phyloP scores from a whole-genome alignment of 306 rosid genomes.

The Glycine tomentella region DNA sequence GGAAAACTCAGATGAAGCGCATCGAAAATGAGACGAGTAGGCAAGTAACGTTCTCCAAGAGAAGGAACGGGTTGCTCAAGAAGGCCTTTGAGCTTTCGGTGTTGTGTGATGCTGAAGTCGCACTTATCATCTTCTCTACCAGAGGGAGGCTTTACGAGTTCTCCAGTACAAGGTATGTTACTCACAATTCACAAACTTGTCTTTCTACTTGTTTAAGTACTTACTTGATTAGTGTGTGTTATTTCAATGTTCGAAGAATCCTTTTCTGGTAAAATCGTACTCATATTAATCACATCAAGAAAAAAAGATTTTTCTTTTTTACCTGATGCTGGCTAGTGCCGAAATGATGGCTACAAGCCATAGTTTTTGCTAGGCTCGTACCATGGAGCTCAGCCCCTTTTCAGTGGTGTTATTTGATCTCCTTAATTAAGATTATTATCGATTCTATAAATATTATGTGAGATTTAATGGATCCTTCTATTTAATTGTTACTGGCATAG shows the following conservation, averaged over 20 bases:
- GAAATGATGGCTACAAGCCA: neutral
- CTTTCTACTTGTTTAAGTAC: no score
- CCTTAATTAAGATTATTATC: neutral
- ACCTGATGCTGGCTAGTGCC: neutral
- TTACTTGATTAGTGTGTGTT: neutral
- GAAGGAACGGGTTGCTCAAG: constrained; percentile 88
- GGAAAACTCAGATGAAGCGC: constrained; percentile 92
- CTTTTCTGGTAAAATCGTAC: neutral
- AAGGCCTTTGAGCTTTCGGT: constrained; percentile 94
- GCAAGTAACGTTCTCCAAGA: constrained; percentile 91
- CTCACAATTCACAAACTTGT: no score
- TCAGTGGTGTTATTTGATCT: constrained; percentile 1
- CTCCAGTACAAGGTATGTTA: constrained; percentile 74
- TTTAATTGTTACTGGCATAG: neutral
- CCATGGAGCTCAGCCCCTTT: neutral
- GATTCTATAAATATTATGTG: neutral
- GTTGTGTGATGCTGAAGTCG: constrained; percentile 96
- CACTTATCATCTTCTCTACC: constrained; percentile 81
- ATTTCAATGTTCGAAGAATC: neutral
- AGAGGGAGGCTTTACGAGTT: constrained; percentile 94
- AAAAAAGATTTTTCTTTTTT: no score
- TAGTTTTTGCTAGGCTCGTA: neutral
- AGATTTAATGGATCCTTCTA: neutral
- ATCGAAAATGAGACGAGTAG: constrained; percentile 87
- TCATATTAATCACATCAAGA: neutral